Base-by-base conservation (phyloP, 1,284 basidiomycete species). In the Pseudozyma sp. region DNA sequence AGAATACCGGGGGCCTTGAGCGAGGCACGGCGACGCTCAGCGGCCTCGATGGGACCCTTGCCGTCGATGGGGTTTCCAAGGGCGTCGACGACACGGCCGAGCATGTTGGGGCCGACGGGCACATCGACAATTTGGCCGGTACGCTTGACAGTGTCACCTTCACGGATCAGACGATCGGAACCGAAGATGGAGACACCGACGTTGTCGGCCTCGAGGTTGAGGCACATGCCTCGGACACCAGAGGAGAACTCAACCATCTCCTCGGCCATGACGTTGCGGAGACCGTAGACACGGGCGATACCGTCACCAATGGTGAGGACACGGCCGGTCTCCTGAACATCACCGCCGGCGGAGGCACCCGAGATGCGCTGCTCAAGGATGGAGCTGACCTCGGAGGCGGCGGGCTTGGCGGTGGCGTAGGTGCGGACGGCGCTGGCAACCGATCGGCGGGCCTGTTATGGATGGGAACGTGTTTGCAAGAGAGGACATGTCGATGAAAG, bases 211-310 rank as follows among this genome's bases (percentile, higher is more conserved):
- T 99, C 96, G 90, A 99, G 92, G 92, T 99, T 99, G 87, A 99
- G 88, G 87, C 93, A 95, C 94, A 97, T 97, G 72, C 86, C 86
- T 60, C 85, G 85, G 85, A 99, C 91, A 88, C 96, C 96, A 63
- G 96, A 98, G 66, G 95, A 94, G 90, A 99, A 99, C 90, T 99
- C 96, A 90, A 99, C 96, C 96, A 99, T 98, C 91, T 99, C 96
- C 88, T 99, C 96, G 88, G 92, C 92, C 93, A 84, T 68, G 85
- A 98, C 95, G 84, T 89, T 88, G 83, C 88, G 87, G 81, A 89
- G 87, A 86, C 89, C 94, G 86, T 96, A 98, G 85, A 99, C 95
- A 91, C 95, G 94, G 87, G 94, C 94, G 86, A 98, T 97, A 96
- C 95, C 96, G 88, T 98, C 96, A 93, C 95, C 95, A 83, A 98